phyloP scores from a whole-genome alignment of 257 asterid genomes.

The Knoxia roxburghii region DNA sequence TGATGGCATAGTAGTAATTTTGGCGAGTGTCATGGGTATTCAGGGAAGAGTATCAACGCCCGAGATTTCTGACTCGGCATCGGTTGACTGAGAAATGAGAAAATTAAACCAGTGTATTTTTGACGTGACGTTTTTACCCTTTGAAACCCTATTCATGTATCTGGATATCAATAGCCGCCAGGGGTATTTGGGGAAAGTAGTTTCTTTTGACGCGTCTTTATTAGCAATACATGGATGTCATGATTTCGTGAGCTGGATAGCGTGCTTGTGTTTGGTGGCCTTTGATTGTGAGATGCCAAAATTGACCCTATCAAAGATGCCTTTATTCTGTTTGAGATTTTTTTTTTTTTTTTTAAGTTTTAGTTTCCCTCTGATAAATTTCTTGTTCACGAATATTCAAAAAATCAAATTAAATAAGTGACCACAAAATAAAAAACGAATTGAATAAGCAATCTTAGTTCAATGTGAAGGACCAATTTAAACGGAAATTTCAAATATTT shows the following conservation, averaged over 20 bases:
- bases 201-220: conserved; percentile 4
- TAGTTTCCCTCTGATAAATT: too few species aligned
- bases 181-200: conserved; percentile 7
- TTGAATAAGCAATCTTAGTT: not conserved
- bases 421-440: too few species aligned
- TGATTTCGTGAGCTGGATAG: conserved; percentile 24
- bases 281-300: conserved; percentile 14
- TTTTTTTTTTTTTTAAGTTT: not conserved
- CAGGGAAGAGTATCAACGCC: conserved; percentile 8
- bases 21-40: not conserved
- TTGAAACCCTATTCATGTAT: conserved; percentile 7
- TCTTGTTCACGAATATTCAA: too few species aligned
- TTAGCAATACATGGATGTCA: conserved; percentile 13
- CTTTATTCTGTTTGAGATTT: not conserved
- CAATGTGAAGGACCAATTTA: not conserved
- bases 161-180: not conserved
- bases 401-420: too few species aligned
- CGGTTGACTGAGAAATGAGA: not conserved
- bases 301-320: conserved; percentile 7
- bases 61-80: conserved; percentile 9
- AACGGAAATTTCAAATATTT: not conserved
- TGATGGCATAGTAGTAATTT: conserved; percentile 20
- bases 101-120: too few species aligned
- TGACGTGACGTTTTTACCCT: conserved; percentile 17
- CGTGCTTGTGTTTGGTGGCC: not conserved